Base-by-base conservation (phyloP, 2,329 filamentous ascomycete species). In the Fusarium pininemorale region DNA sequence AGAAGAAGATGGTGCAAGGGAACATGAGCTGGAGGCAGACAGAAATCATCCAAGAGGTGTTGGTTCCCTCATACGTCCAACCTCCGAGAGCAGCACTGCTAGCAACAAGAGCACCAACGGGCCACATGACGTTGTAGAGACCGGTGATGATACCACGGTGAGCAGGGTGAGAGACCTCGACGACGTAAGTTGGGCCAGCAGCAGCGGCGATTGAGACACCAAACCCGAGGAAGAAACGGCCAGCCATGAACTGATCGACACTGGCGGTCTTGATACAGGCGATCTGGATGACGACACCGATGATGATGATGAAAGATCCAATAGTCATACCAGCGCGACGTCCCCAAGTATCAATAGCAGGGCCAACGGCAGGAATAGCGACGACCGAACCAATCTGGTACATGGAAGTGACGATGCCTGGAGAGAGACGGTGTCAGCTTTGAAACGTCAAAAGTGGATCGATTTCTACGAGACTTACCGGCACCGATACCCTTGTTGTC, bases 221-320 rank as follows among this genome's bases (percentile, higher is more conserved):
- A 69, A 91, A 91, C 42, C 90, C 90, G 4, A 91, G 85, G 42
- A 91, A 81, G 81, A 91, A 91, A 10, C 89, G 86, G 9, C 89
- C 89, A 51, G 85, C 86, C 80, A 87, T 85, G 75, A 87, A 88
- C 56, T 86, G 84, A n/a, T 71, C 69, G 7, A 74, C 66, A 10
- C 53, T 74, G 14, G 62, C 79, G 62, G 41, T 47, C 26, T 76
- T 80, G 69, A 58, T 67, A 62, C 83, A 82, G 2, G 83, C 82
- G 39, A 81, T 82, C 68, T 87, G 86, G 56, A 88, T 83, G 47
- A 84, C 77, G 22, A 85, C 83, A 22, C 86, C 80, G 50, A 87
- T 59, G 55, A 88, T 80, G 65, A 87, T 84, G 74, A 85, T 78
- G 11, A 78, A 47, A 63, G 83, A 80, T 22, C 86, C 86, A 55